A percentile compares a stretch with the other conserved stretches of the same genome.
These are phyloP conservation scores for Clonostachys rosea DNA, from an alignment of 2,329 filamentous ascomycete genomes.

Conservation along the genomic window DNA sequence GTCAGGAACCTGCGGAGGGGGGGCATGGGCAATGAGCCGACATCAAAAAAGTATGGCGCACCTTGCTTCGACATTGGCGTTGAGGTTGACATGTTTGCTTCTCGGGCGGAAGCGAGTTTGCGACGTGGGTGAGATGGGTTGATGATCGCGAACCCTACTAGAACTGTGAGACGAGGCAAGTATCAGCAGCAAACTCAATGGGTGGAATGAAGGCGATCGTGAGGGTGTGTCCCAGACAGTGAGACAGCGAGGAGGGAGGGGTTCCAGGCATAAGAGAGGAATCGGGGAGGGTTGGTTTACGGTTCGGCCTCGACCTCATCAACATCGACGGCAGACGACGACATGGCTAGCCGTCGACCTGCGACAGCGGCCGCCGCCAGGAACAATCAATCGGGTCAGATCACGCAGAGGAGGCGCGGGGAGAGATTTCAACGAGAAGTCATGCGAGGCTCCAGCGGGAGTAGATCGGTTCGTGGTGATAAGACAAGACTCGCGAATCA, in stretches of 20 bases:
- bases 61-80: conserved; percentile 40
- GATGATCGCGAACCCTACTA: neutral
- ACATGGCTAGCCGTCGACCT: neutral
- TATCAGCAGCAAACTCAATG: no score
- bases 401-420: neutral
- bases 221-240: neutral
- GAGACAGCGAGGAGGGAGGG: neutral
- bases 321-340: conserved; percentile 1
- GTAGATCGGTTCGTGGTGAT: no score
- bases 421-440: no score
- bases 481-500: no score
- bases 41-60: conserved; percentile 13
- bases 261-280: neutral
- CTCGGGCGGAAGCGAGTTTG: conserved; percentile 27
- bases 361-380: neutral
- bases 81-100: conserved; percentile 32
- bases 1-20: conserved; percentile 5
- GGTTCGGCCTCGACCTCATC: neutral
- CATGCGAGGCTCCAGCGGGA: no score
- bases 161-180: no score
- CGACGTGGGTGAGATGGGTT: conserved; percentile 16
- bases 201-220: no score
- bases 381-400: neutral
- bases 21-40: neutral
- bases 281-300: neutral